Evolutionary conservation across 192 early-diverging fungal genomes (phyloP).

Genomic region (Mortierella claussenii): DNA sequence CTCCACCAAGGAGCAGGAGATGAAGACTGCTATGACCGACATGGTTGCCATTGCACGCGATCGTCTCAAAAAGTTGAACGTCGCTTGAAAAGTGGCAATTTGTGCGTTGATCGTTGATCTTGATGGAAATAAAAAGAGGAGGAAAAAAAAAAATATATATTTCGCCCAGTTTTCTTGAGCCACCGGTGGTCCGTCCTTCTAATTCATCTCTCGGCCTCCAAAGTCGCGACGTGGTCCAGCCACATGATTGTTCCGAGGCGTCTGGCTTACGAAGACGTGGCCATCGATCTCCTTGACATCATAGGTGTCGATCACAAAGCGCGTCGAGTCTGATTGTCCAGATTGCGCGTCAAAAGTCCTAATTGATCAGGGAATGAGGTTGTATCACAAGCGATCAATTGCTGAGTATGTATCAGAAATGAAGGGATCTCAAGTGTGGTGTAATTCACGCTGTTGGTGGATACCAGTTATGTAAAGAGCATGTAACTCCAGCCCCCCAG

Average conservation of each 20-base stretch:
- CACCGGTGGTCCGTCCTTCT: not conserved
- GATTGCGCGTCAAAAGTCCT: constrained; percentile 48
- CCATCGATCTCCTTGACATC: constrained; percentile 51
- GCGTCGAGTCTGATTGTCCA: constrained; percentile 43
- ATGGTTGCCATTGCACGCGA: constrained; percentile 88
- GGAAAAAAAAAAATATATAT: not conserved
- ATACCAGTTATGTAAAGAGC: constrained; percentile 45
- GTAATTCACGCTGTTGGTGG: no score
- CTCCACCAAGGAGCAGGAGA: constrained; percentile 71
- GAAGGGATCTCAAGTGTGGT: no score
- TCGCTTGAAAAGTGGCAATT: constrained; percentile 18
- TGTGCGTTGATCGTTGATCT: no score
- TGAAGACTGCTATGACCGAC: constrained; percentile 74
- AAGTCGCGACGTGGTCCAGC: constrained; percentile 45
- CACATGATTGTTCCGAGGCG: constrained; percentile 29
- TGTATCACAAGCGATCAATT: not conserved
- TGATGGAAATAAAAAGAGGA: not conserved
- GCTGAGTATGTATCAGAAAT: no score
- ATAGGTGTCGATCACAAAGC: constrained; percentile 47
- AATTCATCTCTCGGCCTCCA: constrained; percentile 47
- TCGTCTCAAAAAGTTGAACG: constrained; percentile 74
- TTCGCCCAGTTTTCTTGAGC: not conserved
- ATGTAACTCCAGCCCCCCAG: constrained; percentile 44
- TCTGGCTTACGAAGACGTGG: constrained; percentile 32
- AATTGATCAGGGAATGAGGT: not conserved